phyloP scores from a whole-genome alignment of 1,139 yeast species.

The Blastobotrys persicus region DNA sequence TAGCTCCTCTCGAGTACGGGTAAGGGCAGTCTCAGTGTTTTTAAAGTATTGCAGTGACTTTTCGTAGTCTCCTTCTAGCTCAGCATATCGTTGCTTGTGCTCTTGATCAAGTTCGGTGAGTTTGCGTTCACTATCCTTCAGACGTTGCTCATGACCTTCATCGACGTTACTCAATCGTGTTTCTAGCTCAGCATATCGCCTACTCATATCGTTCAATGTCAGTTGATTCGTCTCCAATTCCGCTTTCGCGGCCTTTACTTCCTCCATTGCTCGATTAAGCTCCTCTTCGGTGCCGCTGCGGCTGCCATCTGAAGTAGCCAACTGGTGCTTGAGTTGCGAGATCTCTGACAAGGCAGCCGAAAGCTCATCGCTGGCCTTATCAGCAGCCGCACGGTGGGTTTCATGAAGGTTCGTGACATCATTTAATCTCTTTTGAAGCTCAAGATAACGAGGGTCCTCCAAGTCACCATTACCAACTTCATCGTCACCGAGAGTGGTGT shows the following conservation, averaged over 20 bases:
- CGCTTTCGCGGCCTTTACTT: slow-evolving; percentile 16
- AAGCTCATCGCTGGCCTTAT: slow-evolving; percentile 30
- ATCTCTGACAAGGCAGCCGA: slow-evolving; percentile 28
- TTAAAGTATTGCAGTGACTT: slow-evolving; percentile 70
- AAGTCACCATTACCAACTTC: slow-evolving; percentile 20
- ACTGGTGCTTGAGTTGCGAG: slow-evolving; percentile 29
- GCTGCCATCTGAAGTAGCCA: slow-evolving; percentile 25
- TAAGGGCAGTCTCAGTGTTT: slow-evolving; percentile 73
- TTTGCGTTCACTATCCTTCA: slow-evolving; percentile 11
- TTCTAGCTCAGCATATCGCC: slow-evolving; percentile 19
- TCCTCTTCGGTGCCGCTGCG: slow-evolving; percentile 21
- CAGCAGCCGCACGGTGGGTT: slow-evolving; percentile 36
- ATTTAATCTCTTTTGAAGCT: slow-evolving; percentile 25
- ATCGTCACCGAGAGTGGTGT: slow-evolving; percentile 14
- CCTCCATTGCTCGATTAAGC: slow-evolving; percentile 23
- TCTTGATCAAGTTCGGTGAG: slow-evolving; percentile 14
- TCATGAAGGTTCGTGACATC: slow-evolving; percentile 31
- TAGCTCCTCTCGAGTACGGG: slow-evolving; percentile 69
- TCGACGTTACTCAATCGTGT: slow-evolving; percentile 13
- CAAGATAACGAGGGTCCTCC: slow-evolving; percentile 24
- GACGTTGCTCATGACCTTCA: slow-evolving; percentile 15
- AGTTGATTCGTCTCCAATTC: slow-evolving; percentile 14
- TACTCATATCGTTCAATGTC: slow-evolving; percentile 16
- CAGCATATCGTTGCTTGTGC: slow-evolving; percentile 19
- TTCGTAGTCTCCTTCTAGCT: slow-evolving; percentile 55